A percentile compares a stretch with the other conserved stretches of the same genome.
These are phyloP conservation scores for Nematodospora anomalae DNA, from an alignment of 1,139 yeast species.

Conservation along the genomic window DNA sequence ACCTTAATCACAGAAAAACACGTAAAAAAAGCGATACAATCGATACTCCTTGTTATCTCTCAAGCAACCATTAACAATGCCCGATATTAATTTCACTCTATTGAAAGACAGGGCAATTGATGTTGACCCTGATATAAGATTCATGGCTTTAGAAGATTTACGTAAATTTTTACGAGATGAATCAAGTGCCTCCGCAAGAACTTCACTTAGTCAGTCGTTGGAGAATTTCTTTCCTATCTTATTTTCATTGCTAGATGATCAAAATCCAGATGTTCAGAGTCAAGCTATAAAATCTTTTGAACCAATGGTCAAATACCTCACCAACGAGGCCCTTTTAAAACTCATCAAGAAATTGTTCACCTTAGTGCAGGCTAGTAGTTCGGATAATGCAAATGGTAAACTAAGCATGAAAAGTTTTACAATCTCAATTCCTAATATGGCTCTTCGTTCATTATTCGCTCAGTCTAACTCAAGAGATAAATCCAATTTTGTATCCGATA, in stretches of 20 bases:
- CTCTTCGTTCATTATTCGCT: slow-evolving; percentile 57
- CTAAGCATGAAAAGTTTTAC: slow-evolving; percentile 40
- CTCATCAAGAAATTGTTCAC: slow-evolving; percentile 28
- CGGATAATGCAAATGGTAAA: slow-evolving; percentile 7
- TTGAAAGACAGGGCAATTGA: slow-evolving; percentile 54
- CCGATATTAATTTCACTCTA: slow-evolving; percentile 23
- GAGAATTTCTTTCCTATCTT: slow-evolving; percentile 50
- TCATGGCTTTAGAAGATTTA: slow-evolving; percentile 84
- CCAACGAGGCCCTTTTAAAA: slow-evolving; percentile 24
- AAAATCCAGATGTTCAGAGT: slow-evolving; percentile 73
- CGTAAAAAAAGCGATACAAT: neutral
- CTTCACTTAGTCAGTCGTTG: slow-evolving; percentile 22
- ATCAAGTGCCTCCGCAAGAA: slow-evolving; percentile 22
- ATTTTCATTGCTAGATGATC: slow-evolving; percentile 57
- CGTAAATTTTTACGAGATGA: slow-evolving; percentile 40
- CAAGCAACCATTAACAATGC: slow-evolving; percentile 16
- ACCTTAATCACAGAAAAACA: neutral
- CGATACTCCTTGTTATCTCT: neutral
- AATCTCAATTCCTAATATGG: slow-evolving; percentile 70
- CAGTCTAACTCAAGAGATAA: slow-evolving; percentile 16
- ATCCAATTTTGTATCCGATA: slow-evolving; percentile 24
- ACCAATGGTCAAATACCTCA: slow-evolving; percentile 33
- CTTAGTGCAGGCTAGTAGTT: slow-evolving; percentile 20
- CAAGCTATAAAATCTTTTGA: slow-evolving; percentile 68
- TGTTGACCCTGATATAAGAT: slow-evolving; percentile 81